Evolutionary conservation across 2,329 filamentous ascomycete genomes (phyloP).

Genomic region (Cordyceps javanica): DNA sequence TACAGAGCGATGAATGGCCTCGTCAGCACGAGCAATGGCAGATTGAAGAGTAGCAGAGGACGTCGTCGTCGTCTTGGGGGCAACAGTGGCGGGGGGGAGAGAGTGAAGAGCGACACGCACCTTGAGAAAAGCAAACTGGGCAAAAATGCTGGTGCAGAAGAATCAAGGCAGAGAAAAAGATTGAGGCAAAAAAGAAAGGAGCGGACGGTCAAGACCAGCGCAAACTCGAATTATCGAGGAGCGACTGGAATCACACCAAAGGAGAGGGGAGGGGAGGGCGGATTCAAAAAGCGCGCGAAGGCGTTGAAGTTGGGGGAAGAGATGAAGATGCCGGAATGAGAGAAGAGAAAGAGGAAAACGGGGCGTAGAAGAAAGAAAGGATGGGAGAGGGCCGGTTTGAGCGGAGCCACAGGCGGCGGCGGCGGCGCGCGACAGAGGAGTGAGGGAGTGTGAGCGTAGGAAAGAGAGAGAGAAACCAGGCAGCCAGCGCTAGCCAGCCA

Average conservation of each 20-base stretch:
- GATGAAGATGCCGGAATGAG: slow-evolving; percentile 22
- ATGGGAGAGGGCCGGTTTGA: too few species aligned
- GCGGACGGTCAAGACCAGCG: slow-evolving; percentile 56
- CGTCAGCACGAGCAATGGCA: neutral
- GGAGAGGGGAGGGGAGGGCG: too few species aligned
- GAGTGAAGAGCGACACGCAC: slow-evolving; percentile 7
- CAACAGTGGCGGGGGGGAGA: neutral
- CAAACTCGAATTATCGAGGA: slow-evolving; percentile 41
- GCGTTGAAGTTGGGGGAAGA: slow-evolving; percentile 16
- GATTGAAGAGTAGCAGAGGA: neutral
- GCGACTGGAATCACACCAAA: slow-evolving; percentile 53
- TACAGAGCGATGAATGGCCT: neutral
- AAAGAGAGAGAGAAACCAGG: neutral
- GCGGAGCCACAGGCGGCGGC: too few species aligned
- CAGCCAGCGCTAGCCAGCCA: neutral
- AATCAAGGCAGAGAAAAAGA: slow-evolving; percentile 20
- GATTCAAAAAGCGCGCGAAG: slow-evolving; percentile 10
- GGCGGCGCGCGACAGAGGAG: too few species aligned
- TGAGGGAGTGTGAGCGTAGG: neutral
- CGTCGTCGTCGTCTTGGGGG: neutral
- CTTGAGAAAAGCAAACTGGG: slow-evolving; percentile 19
- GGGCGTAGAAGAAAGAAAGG: slow-evolving; percentile 14
- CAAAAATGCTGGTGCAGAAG: slow-evolving; percentile 17
- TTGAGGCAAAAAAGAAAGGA: slow-evolving; percentile 34
- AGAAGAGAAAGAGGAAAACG: slow-evolving; percentile 23